Conservation (phyloP, 345 rosid species). For the Rhizophora mangle region DNA sequence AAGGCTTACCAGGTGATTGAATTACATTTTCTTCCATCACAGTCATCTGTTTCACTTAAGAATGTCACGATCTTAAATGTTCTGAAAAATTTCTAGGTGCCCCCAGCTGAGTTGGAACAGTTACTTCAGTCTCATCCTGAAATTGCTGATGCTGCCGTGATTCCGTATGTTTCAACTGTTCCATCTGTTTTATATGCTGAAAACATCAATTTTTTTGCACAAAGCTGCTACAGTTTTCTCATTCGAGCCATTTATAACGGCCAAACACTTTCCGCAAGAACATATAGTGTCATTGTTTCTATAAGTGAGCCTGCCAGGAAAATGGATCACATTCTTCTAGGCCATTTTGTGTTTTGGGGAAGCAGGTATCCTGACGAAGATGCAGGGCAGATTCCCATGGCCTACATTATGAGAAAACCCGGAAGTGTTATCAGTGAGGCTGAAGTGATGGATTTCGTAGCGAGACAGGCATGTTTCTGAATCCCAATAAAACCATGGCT, state of each 20-base stretch:
- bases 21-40: neutral
- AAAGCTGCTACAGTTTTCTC: too few relatives aligned
- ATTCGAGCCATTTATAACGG: too few relatives aligned
- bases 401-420: conserved; percentile 73
- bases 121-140: conserved; percentile 68
- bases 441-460: conserved; percentile 60
- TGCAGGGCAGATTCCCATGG: conserved; percentile 95
- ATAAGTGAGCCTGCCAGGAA: too few relatives aligned
- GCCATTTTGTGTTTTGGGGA: neutral
- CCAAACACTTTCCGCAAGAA: too few relatives aligned
- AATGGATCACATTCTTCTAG: too few relatives aligned
- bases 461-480: conserved; percentile 54
- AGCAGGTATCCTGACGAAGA: conserved; percentile 88
- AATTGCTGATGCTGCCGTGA: conserved; percentile 86
- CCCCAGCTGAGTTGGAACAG: conserved; percentile 92
- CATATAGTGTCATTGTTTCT: too few relatives aligned
- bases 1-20: conserved; percentile 85
- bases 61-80: neutral
- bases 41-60: neutral
- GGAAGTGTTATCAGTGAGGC: conserved; percentile 54
- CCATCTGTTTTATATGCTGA: neutral
- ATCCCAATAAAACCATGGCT: too few relatives aligned
- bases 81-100: conserved; percentile 47
- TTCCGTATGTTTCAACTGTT: conserved; percentile 58
- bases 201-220: neutral